Evolutionary conservation across 148 eudicot species (phyloP), one percentile per base, ranked within the genome.

Genomic region (Hydrangea macrophylla): DNA sequence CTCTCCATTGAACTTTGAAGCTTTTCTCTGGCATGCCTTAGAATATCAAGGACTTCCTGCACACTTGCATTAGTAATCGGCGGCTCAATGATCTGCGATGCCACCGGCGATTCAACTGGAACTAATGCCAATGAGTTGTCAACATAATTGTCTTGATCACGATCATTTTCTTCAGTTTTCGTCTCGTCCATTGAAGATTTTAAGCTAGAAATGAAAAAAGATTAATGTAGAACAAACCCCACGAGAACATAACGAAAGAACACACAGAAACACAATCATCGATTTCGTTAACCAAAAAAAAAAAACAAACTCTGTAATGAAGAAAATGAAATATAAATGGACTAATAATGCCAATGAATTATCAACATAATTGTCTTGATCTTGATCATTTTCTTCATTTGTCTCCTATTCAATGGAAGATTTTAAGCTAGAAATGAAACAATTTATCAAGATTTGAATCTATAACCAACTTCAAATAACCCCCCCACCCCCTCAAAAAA

Each of bases 51-150:
- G 20, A 81, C 96, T 55, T 89, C 77, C 69, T 72, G 65, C 31
- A 85, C 89, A 13, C 69, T 80, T 4, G 70, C 78, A 68, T 70
- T 73, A 8, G 53, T 58, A 31, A 72, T 78, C 8, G n/a, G 70
- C 40, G 78, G 83, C 55, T 81, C 70, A 3, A 61, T 44, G 7
- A 3, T 55, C 33, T 50, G 68, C 12, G 63, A 31, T 26, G 78
- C 64, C 62, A 60, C 27, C 2, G 80, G 78, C 20, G 23, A 33
- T 33, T 72, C 81, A 18, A 83, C 70, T 1, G 65, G 72, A 53
- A 81, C 87, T 55, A 86, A 27, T 51, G 96, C 88, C 85, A 84
- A 60, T 35, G 92, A 82, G 70, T 84, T 60, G 61, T 85, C 83
- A 20, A 75, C 83, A 3, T 13, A 6, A 33, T 62, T 30, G 18